Base-by-base conservation (phyloP, 2,329 filamentous ascomycete species). In the Hansfordia pulvinata region DNA sequence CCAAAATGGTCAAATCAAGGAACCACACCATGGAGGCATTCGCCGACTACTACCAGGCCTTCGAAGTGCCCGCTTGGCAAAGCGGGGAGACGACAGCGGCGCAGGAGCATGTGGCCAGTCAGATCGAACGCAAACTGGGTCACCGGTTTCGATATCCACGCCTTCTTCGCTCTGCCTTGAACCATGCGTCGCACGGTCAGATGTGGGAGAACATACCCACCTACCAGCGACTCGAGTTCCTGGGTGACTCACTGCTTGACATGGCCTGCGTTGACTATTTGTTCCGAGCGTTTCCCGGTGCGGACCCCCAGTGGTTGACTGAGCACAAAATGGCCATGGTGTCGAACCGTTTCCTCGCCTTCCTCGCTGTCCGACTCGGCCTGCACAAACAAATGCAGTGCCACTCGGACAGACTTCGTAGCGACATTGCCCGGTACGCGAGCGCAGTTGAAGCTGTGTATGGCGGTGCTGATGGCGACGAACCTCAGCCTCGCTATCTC, bases 251-350 rank as follows among this genome's bases (percentile, higher is more conserved):
- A 0, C 62, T 96, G 2, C 71, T 93, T 2, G 86, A 94, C 45
- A 80, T 88, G 71, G 78, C 65, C 8, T 83, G 78, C 41, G 76
- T 96, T 29, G 79, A 86, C 39, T 74, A 82, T 40, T 63, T 98
- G 4, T 96, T 84, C 53, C 65, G 74, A 38, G 64, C 61, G 4
- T 84, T 80, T 39, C 84, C 85, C 0, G 59, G 70, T 27, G 81
- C 78, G 31, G 85, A 93, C 42, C 88, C 90, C 0, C 86, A 96
- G 47, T 96, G 88, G 88, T 62, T 98, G 32, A 96, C 90, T 0
- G 90, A 96, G 52, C 88, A 96, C 62, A 96, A 96, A 56, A 94
- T 92, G 76, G 84, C 86, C n/a, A 94, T 98, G 82, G 86, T 90
- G 0, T 90, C 83, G 28, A 98, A 98, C 55, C 85, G 86, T 33